These are phyloP conservation scores for Closterium sp. DNA, from an alignment of 139 green algal species.

Conservation along the genomic window DNA sequence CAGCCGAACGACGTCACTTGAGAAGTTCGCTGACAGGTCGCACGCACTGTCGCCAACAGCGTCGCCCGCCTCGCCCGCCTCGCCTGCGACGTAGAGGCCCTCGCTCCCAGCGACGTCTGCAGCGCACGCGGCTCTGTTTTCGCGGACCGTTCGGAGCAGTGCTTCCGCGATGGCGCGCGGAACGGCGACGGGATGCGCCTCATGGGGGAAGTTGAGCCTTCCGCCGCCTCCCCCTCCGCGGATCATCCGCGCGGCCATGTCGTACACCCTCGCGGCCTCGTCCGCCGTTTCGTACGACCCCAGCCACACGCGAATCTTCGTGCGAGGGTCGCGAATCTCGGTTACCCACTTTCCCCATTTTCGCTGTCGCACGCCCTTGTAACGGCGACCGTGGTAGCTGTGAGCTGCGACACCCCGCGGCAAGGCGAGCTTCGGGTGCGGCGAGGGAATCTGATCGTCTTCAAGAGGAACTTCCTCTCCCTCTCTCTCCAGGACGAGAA, in stretches of 20 bases:
- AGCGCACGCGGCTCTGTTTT: not conserved
- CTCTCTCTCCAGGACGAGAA: not conserved
- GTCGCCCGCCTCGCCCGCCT: not conserved
- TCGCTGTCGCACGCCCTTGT: conserved; percentile 3
- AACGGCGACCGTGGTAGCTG: not conserved
- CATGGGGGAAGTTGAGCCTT: conserved; percentile 1
- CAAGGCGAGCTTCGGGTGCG: not conserved
- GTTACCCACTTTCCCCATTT: conserved; percentile 7
- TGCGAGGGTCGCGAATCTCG: conserved; percentile 4
- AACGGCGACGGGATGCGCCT: not conserved
- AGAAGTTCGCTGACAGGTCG: not conserved
- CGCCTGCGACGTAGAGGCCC: not conserved
- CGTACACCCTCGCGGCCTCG: not conserved
- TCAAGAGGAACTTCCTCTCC: too few relatives aligned
- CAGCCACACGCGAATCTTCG: not conserved
- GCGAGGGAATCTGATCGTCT: not conserved
- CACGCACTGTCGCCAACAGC: not conserved
- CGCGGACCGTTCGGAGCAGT: not conserved
- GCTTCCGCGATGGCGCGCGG: conserved; percentile 1
- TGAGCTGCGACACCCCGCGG: not conserved
- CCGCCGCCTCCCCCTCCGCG: not conserved
- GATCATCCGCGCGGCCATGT: not conserved
- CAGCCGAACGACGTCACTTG: not conserved
- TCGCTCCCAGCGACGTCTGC: not conserved
- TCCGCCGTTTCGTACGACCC: not conserved